Percentiles rank a stretch among this genome's conserved stretches.
Evolutionary conservation across 2,329 filamentous ascomycete species (phyloP).

Genomic region (Neonectria magnoliae): DNA sequence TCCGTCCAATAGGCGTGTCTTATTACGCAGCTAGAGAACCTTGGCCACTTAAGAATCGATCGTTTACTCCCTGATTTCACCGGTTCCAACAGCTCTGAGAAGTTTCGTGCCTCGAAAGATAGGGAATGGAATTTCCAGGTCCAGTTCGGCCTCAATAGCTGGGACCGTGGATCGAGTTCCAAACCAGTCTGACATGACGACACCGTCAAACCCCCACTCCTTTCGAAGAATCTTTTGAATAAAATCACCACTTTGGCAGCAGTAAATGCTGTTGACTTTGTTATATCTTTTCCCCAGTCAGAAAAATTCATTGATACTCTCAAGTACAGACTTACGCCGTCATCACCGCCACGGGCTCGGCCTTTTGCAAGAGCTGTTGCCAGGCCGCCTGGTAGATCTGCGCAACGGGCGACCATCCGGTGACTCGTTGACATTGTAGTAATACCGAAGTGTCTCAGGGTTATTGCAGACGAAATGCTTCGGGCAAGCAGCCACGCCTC

Average conservation of each 20-base stretch:
- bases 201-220: constrained; percentile 29
- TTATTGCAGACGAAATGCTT: constrained; percentile 35
- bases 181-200: constrained; percentile 35
- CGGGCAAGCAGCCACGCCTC: constrained; percentile 18
- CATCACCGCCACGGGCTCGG: constrained; percentile 26
- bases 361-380: constrained; percentile 20
- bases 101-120: constrained; percentile 27
- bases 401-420: constrained; percentile 12
- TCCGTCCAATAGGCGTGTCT: constrained; percentile 4
- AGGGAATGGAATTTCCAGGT: constrained; percentile 32
- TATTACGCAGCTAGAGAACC: constrained; percentile 21
- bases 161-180: constrained; percentile 23
- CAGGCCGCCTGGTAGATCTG: constrained; percentile 33
- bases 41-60: constrained; percentile 14
- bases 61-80: neutral
- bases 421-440: constrained; percentile 27
- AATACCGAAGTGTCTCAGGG: constrained; percentile 25
- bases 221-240: constrained; percentile 10
- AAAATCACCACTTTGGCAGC: constrained; percentile 10
- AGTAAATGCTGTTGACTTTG: constrained; percentile 28
- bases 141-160: constrained; percentile 21
- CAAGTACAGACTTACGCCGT: constrained; percentile 23
- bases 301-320: neutral
- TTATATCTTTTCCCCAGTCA: constrained; percentile 27
- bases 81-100: constrained; percentile 1